Conservation (phyloP, 2,329 filamentous ascomycete species). For the Pseudogymnoascus sp. region DNA sequence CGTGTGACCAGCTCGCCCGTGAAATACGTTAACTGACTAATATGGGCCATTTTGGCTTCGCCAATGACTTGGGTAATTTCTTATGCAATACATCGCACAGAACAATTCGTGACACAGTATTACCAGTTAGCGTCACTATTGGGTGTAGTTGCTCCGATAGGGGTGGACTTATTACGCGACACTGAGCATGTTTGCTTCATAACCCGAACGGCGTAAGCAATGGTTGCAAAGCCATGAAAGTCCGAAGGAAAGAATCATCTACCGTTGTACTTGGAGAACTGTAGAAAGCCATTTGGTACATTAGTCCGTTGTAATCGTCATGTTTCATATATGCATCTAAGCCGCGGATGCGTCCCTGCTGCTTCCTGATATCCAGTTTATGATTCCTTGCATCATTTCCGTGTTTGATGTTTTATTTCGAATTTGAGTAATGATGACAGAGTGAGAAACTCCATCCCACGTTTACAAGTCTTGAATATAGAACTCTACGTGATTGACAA, state of each 20-base stretch:
- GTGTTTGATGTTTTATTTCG: not conserved
- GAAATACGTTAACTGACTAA: no score
- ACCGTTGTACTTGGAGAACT: not conserved
- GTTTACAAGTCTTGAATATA: no score
- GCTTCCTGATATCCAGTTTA: not conserved
- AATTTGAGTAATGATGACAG: no score
- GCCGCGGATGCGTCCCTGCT: not conserved
- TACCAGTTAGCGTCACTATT: not conserved
- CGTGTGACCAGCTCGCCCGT: no score
- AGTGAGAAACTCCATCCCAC: no score
- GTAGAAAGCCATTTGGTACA: not conserved
- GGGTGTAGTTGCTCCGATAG: not conserved
- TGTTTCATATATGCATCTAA: not conserved
- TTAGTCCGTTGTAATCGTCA: not conserved
- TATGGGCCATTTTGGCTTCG: no score
- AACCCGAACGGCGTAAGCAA: not conserved
- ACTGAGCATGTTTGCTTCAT: no score
- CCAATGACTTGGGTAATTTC: no score
- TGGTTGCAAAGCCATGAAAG: not conserved
- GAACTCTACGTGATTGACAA: no score
- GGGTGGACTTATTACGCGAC: not conserved
- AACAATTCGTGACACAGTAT: not conserved
- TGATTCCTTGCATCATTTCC: not conserved
- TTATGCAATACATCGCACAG: no score
- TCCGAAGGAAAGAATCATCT: not conserved